phyloP scores from a whole-genome alignment of 768 basidiomycete species.

The Rhizopogon rudus region DNA sequence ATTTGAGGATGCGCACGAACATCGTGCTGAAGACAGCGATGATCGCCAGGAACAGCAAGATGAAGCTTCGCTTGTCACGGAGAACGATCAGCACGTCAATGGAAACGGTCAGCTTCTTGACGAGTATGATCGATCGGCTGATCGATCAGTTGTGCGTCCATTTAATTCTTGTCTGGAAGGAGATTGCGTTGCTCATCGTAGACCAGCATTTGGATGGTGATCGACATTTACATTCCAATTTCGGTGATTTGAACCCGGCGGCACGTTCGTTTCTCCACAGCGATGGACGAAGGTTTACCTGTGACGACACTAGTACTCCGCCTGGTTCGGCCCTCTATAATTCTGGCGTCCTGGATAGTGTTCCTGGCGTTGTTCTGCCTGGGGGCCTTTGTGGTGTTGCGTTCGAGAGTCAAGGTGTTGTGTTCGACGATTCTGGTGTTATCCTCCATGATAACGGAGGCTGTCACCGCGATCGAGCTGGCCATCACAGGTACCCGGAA shows the following conservation, averaged over 20 bases:
- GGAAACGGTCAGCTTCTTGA: neutral
- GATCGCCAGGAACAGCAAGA: neutral
- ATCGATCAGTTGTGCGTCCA: too few species aligned
- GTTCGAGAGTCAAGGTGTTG: slow-evolving; percentile 14
- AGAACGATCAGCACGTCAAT: neutral
- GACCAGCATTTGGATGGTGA: too few species aligned
- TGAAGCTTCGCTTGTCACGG: neutral
- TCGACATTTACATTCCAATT: too few species aligned
- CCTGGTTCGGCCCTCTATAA: too few species aligned
- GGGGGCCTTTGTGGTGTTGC: neutral
- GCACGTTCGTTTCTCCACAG: too few species aligned
- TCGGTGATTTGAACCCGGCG: too few species aligned
- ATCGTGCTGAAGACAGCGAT: neutral
- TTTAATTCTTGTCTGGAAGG: too few species aligned
- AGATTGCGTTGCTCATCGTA: too few species aligned
- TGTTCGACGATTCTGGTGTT: slow-evolving; percentile 19
- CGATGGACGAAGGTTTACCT: too few species aligned
- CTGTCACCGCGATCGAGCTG: neutral
- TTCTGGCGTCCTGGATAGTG: neutral
- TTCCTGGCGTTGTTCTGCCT: neutral
- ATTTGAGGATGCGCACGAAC: neutral
- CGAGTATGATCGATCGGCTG: neutral
- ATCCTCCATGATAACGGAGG: neutral
- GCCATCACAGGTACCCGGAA: neutral
- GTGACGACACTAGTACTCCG: too few species aligned